Conservation (phyloP, 768 basidiomycete genomes). For the Filobasidium wieringae region DNA sequence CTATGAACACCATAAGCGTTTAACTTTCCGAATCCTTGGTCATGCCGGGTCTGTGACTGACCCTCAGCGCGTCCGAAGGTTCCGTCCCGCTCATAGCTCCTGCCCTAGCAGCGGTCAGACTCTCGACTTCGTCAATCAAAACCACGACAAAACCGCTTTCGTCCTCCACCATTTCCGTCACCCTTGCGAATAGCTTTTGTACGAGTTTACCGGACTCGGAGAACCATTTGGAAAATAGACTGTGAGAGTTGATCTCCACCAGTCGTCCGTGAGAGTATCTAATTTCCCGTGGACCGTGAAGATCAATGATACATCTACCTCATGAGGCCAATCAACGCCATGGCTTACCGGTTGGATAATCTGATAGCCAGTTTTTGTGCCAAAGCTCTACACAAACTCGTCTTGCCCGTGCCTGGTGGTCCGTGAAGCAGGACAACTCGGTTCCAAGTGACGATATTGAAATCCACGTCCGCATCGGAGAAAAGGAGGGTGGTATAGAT, state of each 20-base stretch:
- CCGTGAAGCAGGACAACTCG: constrained; percentile 84
- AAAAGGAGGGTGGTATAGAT: constrained; percentile 89
- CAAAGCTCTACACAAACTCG: constrained; percentile 81
- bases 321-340: not conserved
- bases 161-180: constrained; percentile 84
- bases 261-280: constrained; percentile 80
- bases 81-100: constrained; percentile 92
- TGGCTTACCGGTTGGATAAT: constrained; percentile 60
- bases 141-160: constrained; percentile 85
- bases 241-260: constrained; percentile 96
- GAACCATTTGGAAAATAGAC: constrained; percentile 96
- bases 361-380: constrained; percentile 92
- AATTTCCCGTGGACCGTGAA: not conserved
- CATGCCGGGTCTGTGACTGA: constrained; percentile 37
- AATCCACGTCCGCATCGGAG: constrained; percentile 51
- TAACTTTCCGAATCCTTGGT: not conserved
- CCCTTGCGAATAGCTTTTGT: constrained; percentile 69
- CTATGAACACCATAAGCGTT: constrained; percentile 42
- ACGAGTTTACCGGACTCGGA: constrained; percentile 98
- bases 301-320: not conserved
- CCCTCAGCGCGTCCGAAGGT: constrained; percentile 84
- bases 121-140: constrained; percentile 95
- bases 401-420: constrained; percentile 96
- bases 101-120: constrained; percentile 82
- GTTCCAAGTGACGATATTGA: constrained; percentile 88